Conservation (phyloP, 2,329 filamentous ascomycete species). For the Sordariomycetes sp. region DNA sequence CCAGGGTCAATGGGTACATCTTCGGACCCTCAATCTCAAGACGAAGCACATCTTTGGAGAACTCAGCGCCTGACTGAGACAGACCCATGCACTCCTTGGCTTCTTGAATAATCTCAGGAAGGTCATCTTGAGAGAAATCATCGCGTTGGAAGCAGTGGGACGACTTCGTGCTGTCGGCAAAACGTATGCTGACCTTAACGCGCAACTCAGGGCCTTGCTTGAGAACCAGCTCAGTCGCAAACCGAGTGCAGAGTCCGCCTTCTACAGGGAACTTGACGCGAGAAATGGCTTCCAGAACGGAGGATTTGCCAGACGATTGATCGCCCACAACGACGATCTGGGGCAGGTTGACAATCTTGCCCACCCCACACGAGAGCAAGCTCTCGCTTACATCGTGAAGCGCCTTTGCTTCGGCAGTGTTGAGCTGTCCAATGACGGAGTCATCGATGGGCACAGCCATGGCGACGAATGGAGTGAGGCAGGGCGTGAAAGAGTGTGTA, state of each 20-base stretch:
- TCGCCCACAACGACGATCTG: conserved; percentile 52
- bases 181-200: conserved; percentile 33
- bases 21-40: conserved; percentile 33
- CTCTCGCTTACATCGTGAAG: conserved; percentile 44
- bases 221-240: conserved; percentile 51
- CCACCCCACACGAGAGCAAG: conserved; percentile 38
- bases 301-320: conserved; percentile 55
- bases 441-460: conserved; percentile 10
- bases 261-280: conserved; percentile 50
- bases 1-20: conserved; percentile 37
- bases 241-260: conserved; percentile 47
- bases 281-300: conserved; percentile 54
- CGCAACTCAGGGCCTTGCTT: conserved; percentile 24
- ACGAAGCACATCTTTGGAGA: conserved; percentile 35
- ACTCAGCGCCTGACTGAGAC: conserved; percentile 15
- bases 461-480: too few relatives aligned
- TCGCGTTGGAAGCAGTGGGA: conserved; percentile 18
- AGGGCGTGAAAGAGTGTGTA: too few relatives aligned
- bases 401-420: conserved; percentile 30
- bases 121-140: conserved; percentile 24
- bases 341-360: conserved; percentile 36
- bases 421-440: conserved; percentile 27
- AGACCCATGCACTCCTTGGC: conserved; percentile 43
- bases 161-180: conserved; percentile 14
- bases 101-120: conserved; percentile 38